Evolutionary conservation across 2,329 filamentous ascomycete species (phyloP), one percentile per base, ranked within the genome.

Genomic region (Dendryphion nanum): DNA sequence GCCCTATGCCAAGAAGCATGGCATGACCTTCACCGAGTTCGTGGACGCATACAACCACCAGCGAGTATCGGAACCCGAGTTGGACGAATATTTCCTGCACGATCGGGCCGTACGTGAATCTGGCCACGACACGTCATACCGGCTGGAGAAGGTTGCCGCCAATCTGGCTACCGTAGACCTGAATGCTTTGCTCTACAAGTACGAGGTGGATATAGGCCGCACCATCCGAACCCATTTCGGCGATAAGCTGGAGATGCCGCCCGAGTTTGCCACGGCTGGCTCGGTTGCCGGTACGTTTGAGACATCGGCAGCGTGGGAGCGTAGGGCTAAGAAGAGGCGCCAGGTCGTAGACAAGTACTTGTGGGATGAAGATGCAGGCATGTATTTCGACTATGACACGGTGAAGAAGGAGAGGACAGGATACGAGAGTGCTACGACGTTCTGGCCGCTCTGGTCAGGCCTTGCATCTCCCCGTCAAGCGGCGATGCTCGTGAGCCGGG

Each of bases 311-410:
- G 75, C 80, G 33, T 98, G 93, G 93, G 90, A 96, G 62, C 86
- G 90, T 28, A 85, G 89, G 26, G 88, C 89, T 32, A 86, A 85
- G 70, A 81, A 83, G 55, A 83, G 93, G 57, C 91, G 93, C 74
- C 74, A 83, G 51, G 82, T 82, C 6, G 93, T 97, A 55, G 87
- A 97, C 68, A 93, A 89, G 70, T 89, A 93, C 59, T 81, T 95
- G 63, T 98, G 93, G 93, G 86, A 94, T 61, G 85, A 91, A 51
- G 76, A 87, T 51, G 82, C 86, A 62, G 91, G 91, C 41, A 95
- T 97, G 87, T 98, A 89, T 74, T 97, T 97, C 61, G 93, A 98
- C 69, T 98, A 97, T 67, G 79, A 98, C 70, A 95, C 89, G 0
- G 82, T 78, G 45, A 87, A 85, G 66, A 81, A 89, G 61, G 69